Conservation (phyloP, 2,329 filamentous ascomycete species). For the Ambrosiella xylebori region DNA sequence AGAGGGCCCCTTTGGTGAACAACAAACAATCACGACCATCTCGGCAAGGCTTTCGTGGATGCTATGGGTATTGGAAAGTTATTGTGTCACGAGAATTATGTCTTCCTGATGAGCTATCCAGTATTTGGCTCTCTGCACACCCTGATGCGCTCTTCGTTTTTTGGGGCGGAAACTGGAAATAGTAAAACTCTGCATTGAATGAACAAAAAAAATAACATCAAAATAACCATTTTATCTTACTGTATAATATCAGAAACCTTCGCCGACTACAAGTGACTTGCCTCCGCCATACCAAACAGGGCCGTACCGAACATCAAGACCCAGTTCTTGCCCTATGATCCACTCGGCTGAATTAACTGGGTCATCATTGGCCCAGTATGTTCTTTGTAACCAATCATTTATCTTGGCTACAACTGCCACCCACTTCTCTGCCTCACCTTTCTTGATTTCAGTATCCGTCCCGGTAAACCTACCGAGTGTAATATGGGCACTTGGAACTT, state of each 20-base stretch:
- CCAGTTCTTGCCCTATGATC: constrained; percentile 73
- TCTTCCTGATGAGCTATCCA: too few species aligned
- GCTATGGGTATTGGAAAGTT: too few species aligned
- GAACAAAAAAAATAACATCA: constrained; percentile 1
- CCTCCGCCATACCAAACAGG: constrained; percentile 79
- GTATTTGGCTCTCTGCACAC: too few species aligned
- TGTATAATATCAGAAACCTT: constrained; percentile 30
- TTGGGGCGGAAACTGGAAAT: background rate
- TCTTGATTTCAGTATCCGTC: constrained; percentile 14
- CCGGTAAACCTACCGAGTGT: constrained; percentile 66
- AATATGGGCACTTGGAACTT: constrained; percentile 77
- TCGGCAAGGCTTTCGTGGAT: too few species aligned
- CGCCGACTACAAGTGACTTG: constrained; percentile 45
- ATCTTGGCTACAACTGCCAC: constrained; percentile 55
- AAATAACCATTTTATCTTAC: background rate
- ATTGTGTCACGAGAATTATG: too few species aligned
- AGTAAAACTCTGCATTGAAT: background rate
- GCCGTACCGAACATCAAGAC: constrained; percentile 59
- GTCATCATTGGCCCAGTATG: constrained; percentile 28
- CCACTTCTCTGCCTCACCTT: constrained; percentile 49
- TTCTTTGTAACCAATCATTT: constrained; percentile 49
- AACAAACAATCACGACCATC: background rate
- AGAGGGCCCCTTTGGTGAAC: background rate
- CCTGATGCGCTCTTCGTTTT: background rate
- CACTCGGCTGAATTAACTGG: constrained; percentile 60